Evolutionary conservation across 2,329 filamentous ascomycete genomes (phyloP).

Genomic region (Cylindrodendrum hubeiense): DNA sequence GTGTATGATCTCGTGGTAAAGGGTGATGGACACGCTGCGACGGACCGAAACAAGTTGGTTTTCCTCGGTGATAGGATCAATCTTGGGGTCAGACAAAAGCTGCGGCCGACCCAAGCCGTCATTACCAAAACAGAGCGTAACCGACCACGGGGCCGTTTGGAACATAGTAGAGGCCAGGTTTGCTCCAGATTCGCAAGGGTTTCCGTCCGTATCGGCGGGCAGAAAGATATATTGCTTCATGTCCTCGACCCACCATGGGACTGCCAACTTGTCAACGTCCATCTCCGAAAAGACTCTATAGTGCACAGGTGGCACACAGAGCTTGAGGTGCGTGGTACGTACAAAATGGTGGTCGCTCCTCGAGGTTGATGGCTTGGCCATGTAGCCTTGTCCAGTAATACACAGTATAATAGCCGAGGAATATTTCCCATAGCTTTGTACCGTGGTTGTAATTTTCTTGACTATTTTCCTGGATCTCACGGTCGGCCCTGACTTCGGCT

Average conservation of each 20-base stretch:
- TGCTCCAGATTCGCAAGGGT: not conserved
- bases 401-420: no score
- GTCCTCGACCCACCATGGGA: not conserved
- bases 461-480: not conserved
- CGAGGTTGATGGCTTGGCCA: not conserved
- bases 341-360: not conserved
- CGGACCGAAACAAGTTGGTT: not conserved
- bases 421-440: not conserved
- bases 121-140: not conserved
- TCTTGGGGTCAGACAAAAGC: not conserved
- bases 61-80: not conserved
- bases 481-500: not conserved
- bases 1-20: not conserved
- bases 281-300: not conserved
- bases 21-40: not conserved
- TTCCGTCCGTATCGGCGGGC: not conserved
- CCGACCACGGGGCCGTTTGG: not conserved
- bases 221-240: not conserved
- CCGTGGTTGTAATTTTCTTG: not conserved
- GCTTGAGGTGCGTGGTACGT: not conserved
- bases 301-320: no score
- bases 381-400: no score
- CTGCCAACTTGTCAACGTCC: not conserved
- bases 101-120: not conserved
- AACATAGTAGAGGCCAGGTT: not conserved